Base-by-base conservation (phyloP, 2,329 filamentous ascomycete genomes). In the Fusarium domesticum region DNA sequence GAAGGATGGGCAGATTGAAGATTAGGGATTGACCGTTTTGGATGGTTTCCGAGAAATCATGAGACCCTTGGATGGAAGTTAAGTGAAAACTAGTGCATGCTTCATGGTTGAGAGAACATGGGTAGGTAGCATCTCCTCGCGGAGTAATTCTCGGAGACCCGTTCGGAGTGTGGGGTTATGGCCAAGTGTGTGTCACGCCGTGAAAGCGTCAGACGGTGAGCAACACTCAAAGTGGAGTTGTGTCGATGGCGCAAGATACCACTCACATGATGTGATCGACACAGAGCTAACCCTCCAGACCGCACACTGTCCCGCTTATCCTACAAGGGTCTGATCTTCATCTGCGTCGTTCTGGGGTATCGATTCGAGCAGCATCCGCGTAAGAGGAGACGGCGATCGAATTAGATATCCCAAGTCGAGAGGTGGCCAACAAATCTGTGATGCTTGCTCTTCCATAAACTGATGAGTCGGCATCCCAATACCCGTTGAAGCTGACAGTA, bases 381-480 rank as follows among this genome's bases (percentile, higher is more conserved):
- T 59, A 16, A 59, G 48, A 18, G 56, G 57, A 34, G 57, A 59
- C 4, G 57, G 57, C 2, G 57, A 59, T 12, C 57, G 48, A 19
- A 59, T 52, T 3, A 59, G 49, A 33, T 59, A 59, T 6, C 57
- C 57, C 34, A 59, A 38, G 38, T 59, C 57, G 6, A 59, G 19
- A 20, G 57, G 57, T 5, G 57, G 50, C 57, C 57, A 59, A 25
- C 53, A 59, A 28, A 59, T 59, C 8, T 56, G 56, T 12, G 56
- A 50, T 1, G 57, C 50, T 4, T 59, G 57, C 1, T 55, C 56
- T 18, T 59, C 57, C 57, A 59, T 59, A 39, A 59, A 59, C 34
- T 59, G 57, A 19, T 59, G 58, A 1, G 57, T 59, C 1, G 54
- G 57, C 54, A 56, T 53, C 12, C 45, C 19, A 32, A 54, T 49